Base-by-base conservation (phyloP, 768 basidiomycete genomes). In the Pulveroboletus frians region DNA sequence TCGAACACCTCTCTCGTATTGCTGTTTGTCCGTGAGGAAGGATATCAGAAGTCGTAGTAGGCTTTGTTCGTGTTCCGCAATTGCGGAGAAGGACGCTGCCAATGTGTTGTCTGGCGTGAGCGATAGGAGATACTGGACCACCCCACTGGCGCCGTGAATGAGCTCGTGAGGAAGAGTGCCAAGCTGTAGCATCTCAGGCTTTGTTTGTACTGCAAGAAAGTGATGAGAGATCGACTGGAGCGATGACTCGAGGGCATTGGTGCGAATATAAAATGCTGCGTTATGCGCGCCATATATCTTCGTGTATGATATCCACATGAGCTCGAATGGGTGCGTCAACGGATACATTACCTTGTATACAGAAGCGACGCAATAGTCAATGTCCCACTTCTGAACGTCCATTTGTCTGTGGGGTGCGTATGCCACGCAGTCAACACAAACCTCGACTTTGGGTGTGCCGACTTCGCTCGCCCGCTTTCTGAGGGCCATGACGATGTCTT, bases 141-240 rank as follows among this genome's bases (percentile, higher is more conserved):
- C 77, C 7, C 76, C 79, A 1, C 81, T 81, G 10, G 77, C 71
- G 4, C 70, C 78, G 58, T 84, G 83, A 17, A 81, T 78, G 15
- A 79, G 70, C 58, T 90, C 88, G 63, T 90, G 88, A 11, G 85
- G 84, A 0, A 84, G 80, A 0, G 86, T 85, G 9, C 87, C 87
- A 0, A 82, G 78, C 60, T 85, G 81, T 20, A 92, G 73, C 63
- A 87, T 88, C 68, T 78, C 77, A 0, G 80, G 59, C 11, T 69
- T 70, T 9, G 62, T 50, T 36, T 73, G 64, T 32, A 75, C 72
- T 4, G 66, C 50, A 42, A 88, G 73, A 72, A 90, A 89, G 69
- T 88, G 84, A 64, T 90, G 86, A 15, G 75, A 76, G 46, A 90
- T 69, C 1, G 83, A 74, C 11, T 73, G 56, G 27, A 88, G 69